These are phyloP conservation scores for Globisporangium nunn DNA, from an alignment of 352 stramenopile species.

Conservation along the genomic window DNA sequence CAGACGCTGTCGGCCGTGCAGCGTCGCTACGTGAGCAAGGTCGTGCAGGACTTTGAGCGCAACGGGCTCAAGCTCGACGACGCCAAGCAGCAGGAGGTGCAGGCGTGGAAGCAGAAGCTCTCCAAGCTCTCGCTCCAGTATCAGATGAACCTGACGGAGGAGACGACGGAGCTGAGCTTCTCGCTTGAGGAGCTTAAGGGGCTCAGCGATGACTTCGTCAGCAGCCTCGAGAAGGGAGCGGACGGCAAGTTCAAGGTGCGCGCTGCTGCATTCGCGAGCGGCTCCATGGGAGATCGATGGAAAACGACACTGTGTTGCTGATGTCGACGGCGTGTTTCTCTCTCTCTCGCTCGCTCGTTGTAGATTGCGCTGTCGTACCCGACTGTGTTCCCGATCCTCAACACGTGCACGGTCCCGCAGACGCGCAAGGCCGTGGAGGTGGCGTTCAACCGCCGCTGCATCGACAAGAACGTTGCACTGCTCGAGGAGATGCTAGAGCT, in stretches of 20 bases:
- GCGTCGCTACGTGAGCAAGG: conserved; percentile 70
- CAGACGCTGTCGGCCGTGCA: conserved; percentile 48
- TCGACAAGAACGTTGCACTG: conserved; percentile 76
- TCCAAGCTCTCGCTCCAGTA: conserved; percentile 79
- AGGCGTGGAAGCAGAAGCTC: conserved; percentile 82
- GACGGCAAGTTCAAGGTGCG: conserved; percentile 79
- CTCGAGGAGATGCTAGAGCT: conserved; percentile 80
- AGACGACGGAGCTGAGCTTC: conserved; percentile 83
- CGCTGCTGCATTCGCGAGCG: too few relatives aligned
- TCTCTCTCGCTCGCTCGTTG: not conserved
- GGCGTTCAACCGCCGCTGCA: conserved; percentile 79
- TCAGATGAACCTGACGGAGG: conserved; percentile 80
- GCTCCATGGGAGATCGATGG: too few relatives aligned
- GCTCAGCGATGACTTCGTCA: conserved; percentile 73
- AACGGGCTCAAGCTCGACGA: conserved; percentile 73
- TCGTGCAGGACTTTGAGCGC: conserved; percentile 81
- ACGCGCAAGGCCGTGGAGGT: conserved; percentile 78
- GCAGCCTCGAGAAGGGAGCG: conserved; percentile 51
- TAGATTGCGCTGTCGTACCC: conserved; percentile 83
- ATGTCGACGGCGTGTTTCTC: not conserved
- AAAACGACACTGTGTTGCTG: not conserved
- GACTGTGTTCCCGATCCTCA: conserved; percentile 86
- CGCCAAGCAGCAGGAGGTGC: conserved; percentile 61
- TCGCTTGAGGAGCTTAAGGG: conserved; percentile 66
- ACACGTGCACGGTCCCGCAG: conserved; percentile 75